Evolutionary conservation across 768 basidiomycete genomes (phyloP).

Genomic region (Hericium alpestre): DNA sequence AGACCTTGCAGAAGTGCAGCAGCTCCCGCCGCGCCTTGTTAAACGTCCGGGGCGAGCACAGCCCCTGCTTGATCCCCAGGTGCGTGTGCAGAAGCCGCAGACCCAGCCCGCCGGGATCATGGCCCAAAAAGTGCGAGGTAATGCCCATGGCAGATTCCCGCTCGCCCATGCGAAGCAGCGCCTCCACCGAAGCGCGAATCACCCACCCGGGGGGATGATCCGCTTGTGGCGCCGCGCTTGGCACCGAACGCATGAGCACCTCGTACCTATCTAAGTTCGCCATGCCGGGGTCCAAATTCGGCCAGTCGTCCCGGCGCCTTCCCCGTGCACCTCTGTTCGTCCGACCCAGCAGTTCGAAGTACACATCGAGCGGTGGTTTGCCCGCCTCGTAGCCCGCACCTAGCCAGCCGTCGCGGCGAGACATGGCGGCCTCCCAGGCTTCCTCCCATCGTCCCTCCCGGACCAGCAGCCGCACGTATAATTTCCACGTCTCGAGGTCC

Average conservation of each 20-base stretch:
- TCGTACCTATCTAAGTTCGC: slow-evolving; percentile 3
- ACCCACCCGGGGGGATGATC: slow-evolving; percentile 2
- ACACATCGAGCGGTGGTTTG: slow-evolving; percentile 34
- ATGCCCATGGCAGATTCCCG: slow-evolving; percentile 4
- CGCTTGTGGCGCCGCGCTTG: not conserved
- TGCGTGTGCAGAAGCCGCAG: slow-evolving; percentile 10
- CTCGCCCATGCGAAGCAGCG: slow-evolving; percentile 9
- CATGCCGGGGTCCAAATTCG: slow-evolving; percentile 10
- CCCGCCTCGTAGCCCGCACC: slow-evolving; percentile 2
- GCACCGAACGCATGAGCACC: slow-evolving; percentile 2
- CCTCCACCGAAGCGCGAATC: slow-evolving; percentile 3
- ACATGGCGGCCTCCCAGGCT: slow-evolving; percentile 33
- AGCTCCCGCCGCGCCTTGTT: slow-evolving; percentile 10
- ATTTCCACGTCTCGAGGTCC: slow-evolving; percentile 46
- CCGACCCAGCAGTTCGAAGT: slow-evolving; percentile 51
- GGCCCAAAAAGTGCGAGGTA: slow-evolving; percentile 2
- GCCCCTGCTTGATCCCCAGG: slow-evolving; percentile 2
- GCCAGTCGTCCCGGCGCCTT: slow-evolving; percentile 8
- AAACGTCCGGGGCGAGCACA: not conserved
- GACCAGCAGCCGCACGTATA: slow-evolving; percentile 48
- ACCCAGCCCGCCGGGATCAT: slow-evolving; percentile 1
- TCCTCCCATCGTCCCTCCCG: slow-evolving; percentile 44
- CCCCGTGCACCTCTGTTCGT: slow-evolving; percentile 27
- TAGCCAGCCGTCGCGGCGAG: not conserved
- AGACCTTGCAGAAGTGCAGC: slow-evolving; percentile 20